Evolutionary conservation across 176 grass and related monocot genomes (phyloP).

Genomic region (Oryza australiensis): DNA sequence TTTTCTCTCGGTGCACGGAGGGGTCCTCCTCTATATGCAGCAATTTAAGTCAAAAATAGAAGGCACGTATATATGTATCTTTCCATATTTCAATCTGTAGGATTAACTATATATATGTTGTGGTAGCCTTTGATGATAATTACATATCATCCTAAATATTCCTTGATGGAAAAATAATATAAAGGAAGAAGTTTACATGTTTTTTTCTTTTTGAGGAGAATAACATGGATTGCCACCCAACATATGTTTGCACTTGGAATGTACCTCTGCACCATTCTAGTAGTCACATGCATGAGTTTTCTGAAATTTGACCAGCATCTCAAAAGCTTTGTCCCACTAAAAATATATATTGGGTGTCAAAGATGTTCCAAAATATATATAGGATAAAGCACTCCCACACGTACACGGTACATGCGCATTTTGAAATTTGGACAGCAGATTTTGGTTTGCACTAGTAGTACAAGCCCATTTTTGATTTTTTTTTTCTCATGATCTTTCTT

Average conservation of each 20-base stretch:
- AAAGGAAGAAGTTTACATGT: not conserved
- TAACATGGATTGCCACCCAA: not conserved
- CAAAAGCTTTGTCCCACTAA: not conserved
- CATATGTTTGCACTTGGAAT: not conserved
- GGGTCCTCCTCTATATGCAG: conserved; percentile 32
- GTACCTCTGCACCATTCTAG: not conserved
- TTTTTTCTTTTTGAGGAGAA: not conserved
- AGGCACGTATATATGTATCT: conserved; percentile 30
- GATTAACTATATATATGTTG: not conserved
- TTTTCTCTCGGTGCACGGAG: conserved; percentile 45
- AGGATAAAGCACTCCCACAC: too few relatives aligned
- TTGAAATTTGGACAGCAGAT: too few relatives aligned
- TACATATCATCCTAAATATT: not conserved
- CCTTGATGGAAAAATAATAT: not conserved
- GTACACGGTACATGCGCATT: too few relatives aligned
- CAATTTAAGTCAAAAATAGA: conserved; percentile 34
- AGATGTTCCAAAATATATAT: too few relatives aligned
- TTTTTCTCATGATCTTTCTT: too few relatives aligned
- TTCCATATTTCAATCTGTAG: not conserved
- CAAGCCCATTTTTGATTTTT: too few relatives aligned
- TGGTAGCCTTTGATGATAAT: not conserved
- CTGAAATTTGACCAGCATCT: too few relatives aligned
- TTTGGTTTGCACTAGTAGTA: too few relatives aligned
- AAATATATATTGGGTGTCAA: too few relatives aligned
- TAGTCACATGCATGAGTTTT: not conserved